Conservation (phyloP, 176 grass and related monocot genomes). For the Tuctoria greenei region DNA sequence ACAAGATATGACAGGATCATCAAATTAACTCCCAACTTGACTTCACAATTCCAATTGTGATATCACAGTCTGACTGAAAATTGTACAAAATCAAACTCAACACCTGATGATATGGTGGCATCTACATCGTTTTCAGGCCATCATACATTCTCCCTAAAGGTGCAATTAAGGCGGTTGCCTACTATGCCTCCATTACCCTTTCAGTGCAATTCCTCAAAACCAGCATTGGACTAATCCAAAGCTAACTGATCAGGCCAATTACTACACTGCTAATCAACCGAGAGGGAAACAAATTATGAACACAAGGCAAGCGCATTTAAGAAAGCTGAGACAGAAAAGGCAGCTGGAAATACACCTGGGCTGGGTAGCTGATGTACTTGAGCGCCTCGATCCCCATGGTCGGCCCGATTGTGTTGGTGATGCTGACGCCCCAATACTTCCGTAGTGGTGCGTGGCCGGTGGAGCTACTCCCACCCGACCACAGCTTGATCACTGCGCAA, state of each 20-base stretch:
- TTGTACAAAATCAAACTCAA: not conserved
- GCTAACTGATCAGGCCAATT: not conserved
- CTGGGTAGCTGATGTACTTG: conserved; percentile 98
- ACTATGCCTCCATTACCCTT: not conserved
- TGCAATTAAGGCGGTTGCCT: not conserved
- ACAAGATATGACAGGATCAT: not conserved
- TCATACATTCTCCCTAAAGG: not conserved
- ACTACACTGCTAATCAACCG: not conserved
- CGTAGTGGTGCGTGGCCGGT: conserved; percentile 55
- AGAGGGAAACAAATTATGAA: not conserved
- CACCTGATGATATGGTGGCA: not conserved
- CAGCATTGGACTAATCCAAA: not conserved
- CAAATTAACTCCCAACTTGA: not conserved
- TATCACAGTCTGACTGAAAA: not conserved
- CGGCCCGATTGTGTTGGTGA: conserved; percentile 94
- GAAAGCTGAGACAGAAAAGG: not conserved
- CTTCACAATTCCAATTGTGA: not conserved
- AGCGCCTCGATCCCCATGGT: conserved; percentile 93
- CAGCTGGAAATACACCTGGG: conserved; percentile 51
- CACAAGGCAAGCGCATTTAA: not conserved
- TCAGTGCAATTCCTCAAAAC: not conserved
- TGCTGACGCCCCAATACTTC: conserved; percentile 77
- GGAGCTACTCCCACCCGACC: conserved; percentile 54
- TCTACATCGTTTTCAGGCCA: not conserved
- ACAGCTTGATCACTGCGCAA: conserved; percentile 85